Percentiles rank a stretch among this genome's conserved stretches.
These are phyloP conservation scores for Cudoniella acicularis DNA, from an alignment of 495 filamentous ascomycete genomes.

Conservation along the genomic window DNA sequence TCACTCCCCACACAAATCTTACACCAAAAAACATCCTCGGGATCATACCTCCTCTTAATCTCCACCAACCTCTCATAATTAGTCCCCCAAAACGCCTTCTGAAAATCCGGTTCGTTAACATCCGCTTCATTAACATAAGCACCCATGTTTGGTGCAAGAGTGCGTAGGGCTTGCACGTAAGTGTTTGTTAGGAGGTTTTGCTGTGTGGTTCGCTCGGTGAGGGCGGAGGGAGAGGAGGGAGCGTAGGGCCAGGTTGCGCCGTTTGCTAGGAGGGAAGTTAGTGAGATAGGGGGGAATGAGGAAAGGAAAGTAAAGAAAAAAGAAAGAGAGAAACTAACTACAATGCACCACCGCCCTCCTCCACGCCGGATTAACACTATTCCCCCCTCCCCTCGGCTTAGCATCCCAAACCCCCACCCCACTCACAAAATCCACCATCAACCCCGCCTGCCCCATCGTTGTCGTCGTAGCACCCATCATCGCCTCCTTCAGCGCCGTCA, in stretches of 20 bases:
- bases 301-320: neutral
- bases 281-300: neutral
- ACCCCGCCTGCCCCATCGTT: conserved; percentile 29
- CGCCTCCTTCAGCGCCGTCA: conserved; percentile 23
- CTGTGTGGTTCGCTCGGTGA: neutral
- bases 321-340: neutral
- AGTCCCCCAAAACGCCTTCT: conserved; percentile 46
- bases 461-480: conserved; percentile 25
- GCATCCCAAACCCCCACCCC: conserved; percentile 35
- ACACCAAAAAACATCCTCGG: conserved; percentile 55
- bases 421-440: conserved; percentile 41
- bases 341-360: conserved; percentile 36
- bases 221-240: no score
- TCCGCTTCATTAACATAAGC: conserved; percentile 39
- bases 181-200: neutral
- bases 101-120: conserved; percentile 42
- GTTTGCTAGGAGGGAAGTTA: no score
- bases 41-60: conserved; percentile 55
- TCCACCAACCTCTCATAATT: conserved; percentile 42
- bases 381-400: conserved; percentile 22
- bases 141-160: conserved; percentile 16
- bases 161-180: conserved; percentile 8
- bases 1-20: conserved; percentile 59
- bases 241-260: conserved; percentile 4
- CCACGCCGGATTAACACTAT: conserved; percentile 43